A percentile compares a stretch with the other conserved stretches of the same genome.
Evolutionary conservation across 2,329 filamentous ascomycete species (phyloP).

Genomic region (Boeremia exigua): DNA sequence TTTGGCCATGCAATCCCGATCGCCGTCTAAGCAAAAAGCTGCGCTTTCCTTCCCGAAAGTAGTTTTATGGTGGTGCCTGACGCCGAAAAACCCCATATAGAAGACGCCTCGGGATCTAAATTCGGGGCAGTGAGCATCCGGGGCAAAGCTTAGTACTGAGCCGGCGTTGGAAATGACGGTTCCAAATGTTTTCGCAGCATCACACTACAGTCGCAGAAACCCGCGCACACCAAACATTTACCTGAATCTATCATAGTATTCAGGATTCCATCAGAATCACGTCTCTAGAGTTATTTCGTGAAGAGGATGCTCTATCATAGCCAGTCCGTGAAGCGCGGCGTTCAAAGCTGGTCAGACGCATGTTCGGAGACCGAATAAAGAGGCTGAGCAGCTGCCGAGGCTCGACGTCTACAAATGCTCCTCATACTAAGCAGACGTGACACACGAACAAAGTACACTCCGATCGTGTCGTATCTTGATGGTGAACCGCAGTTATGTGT

Average conservation of each 20-base stretch:
- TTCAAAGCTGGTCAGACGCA: not conserved
- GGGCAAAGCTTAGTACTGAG: not conserved
- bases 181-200: not conserved
- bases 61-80: not conserved
- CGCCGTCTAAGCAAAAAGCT: not conserved
- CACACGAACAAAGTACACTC: not conserved
- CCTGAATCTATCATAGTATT: no score
- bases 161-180: not conserved
- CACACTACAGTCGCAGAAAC: not conserved
- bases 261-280: not conserved
- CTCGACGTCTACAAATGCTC: not conserved
- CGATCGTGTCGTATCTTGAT: not conserved
- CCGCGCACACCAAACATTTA: not conserved
- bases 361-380: slow-evolving; percentile 10
- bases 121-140: not conserved
- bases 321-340: not conserved
- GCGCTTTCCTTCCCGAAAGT: not conserved
- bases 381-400: slow-evolving; percentile 8
- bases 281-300: no score
- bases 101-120: not conserved
- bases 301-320: not conserved
- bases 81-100: not conserved
- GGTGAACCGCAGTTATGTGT: not conserved
- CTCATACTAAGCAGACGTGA: not conserved
- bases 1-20: not conserved